Conservation (phyloP, 2,329 filamentous ascomycete species). For the Hypocreales sp. region DNA sequence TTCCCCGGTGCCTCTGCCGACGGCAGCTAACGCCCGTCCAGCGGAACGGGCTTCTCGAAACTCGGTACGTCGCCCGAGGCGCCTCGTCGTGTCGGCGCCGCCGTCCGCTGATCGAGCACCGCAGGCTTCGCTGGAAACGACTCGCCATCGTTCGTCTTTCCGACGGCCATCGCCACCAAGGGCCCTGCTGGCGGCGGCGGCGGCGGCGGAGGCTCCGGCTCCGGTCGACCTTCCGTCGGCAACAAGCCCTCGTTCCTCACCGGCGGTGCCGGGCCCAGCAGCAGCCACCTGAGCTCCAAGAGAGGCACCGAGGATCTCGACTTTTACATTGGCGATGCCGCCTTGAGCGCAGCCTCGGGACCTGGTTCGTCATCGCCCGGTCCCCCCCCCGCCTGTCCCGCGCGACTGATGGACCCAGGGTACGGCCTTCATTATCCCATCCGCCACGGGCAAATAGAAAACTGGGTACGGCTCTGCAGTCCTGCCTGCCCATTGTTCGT, state of each 20-base stretch:
- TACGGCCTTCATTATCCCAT: conserved; percentile 98
- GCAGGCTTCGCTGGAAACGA: conserved; percentile 97
- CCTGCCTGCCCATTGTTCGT: too few relatives aligned
- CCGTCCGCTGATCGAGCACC: conserved; percentile 10
- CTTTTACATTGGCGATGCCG: conserved; percentile 98
- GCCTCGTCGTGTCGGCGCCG: neutral
- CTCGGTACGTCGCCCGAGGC: conserved; percentile 51
- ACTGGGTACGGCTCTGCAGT: conserved; percentile 93
- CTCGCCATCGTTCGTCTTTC: conserved; percentile 97
- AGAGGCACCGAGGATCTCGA: conserved; percentile 94
- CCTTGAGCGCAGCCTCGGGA: conserved; percentile 66
- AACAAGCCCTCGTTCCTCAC: conserved; percentile 95
- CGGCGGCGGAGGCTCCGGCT: conserved; percentile 62
- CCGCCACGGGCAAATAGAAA: conserved; percentile 94
- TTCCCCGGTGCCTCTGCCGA: conserved; percentile 9
- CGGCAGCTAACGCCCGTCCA: conserved; percentile 20
- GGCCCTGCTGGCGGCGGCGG: conserved; percentile 48
- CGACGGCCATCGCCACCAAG: conserved; percentile 95
- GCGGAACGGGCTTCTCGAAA: conserved; percentile 98
- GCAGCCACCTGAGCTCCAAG: conserved; percentile 68
- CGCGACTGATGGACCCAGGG: conserved; percentile 29
- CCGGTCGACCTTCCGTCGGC: conserved; percentile 75
- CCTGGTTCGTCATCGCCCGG: conserved; percentile 42
- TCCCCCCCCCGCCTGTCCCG: conserved; percentile 2
- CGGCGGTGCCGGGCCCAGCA: conserved; percentile 68